Base-by-base conservation (phyloP, 805 yeast species). In the Candida stauntonica region DNA sequence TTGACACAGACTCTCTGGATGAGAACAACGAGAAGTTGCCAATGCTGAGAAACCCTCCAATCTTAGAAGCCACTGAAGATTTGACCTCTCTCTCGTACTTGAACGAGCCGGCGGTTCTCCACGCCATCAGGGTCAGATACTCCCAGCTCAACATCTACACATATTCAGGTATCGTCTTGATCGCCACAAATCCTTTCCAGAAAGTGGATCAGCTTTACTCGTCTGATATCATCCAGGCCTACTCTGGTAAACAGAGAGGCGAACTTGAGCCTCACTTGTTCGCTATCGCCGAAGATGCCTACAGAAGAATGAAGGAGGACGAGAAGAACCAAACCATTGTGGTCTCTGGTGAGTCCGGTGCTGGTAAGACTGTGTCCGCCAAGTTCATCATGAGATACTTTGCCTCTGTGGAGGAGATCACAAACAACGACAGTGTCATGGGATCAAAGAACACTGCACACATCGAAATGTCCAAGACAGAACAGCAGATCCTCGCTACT, bases 201-300 rank as follows among this genome's bases (percentile, higher is more conserved):
- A 73, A 84, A 50, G 86, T 88, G 30, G 98, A 91, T 61, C 89
- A 86, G 55, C 69, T 91, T 34, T 91, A 91, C 61, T 81, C 96
- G 3, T 86, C 84, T 29, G 96, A 91, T 53, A 85, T 91, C 61
- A 87, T 91, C 42, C 96, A 91, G 62, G 91, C 95, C 15, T 91
- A 91, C 60, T 87, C 96, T 8, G 95, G 96, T 17, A 86, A 83
- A 57, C 77, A 86, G 55, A 74, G 96, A 57, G 98, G 96, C 32
- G 98, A 91, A 61, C 75, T 87, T 48, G 98, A 93, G 55, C 99
- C 99, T 5, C 99, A 91, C 69, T 70, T 91, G 58, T 91, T 91
- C 62, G 96, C 97, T 31, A 91, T 91, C 52, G 98, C 99, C 19
- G 98, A 89, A 63, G 97, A 93, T 55, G 97, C 98, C 5, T 89